Evolutionary conservation across 805 yeast species (phyloP), one percentile per base, ranked within the genome.

Genomic region (Millerozyma miso): DNA sequence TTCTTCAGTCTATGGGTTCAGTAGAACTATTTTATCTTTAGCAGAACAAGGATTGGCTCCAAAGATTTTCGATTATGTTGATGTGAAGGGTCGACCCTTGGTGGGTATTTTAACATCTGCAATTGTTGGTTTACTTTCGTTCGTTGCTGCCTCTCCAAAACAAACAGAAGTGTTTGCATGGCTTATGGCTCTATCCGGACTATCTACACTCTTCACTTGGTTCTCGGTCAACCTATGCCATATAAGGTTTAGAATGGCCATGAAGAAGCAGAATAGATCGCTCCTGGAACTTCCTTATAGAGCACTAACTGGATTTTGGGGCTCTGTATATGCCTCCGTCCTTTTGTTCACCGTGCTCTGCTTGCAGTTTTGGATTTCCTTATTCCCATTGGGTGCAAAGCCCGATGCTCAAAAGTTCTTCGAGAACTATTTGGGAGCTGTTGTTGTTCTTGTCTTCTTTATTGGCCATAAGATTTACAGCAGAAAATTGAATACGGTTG

Each of bases 401-500:
- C 65, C 63, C 17, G 51, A 63, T 47, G 71, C 71, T 42, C 47
- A 51, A n/a, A 58, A 53, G 29, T 81, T 81, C 63, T 81, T 81
- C 70, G 63, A 73, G 61, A 66, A 71, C 44, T 81, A 80, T 59
- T 61, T 81, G 41, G 82, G 83, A 38, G 69, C 66, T 2, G 62
- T 64, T 29, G 71, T 76, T 33, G 64, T 74, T 35, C 31, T 67
- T 16, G 72, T 56, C n/a, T 74, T 74, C 59, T 80, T 75, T 56
- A 34, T 78, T 34, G 73, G 68, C 15, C 81, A 77, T 61, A 81
- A 79, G 62, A 8, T 76, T 13, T 76, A 65, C 56, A 54, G 60
- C 19, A 62, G 69, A 45, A 66, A 69, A 45, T 61, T 69, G 59
- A 48, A 44, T 39, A 66, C 35, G 56, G 41, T 48, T 26, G 62